Base-by-base conservation (phyloP, 1,139 yeast genomes). In the Fermentozyma sake region DNA sequence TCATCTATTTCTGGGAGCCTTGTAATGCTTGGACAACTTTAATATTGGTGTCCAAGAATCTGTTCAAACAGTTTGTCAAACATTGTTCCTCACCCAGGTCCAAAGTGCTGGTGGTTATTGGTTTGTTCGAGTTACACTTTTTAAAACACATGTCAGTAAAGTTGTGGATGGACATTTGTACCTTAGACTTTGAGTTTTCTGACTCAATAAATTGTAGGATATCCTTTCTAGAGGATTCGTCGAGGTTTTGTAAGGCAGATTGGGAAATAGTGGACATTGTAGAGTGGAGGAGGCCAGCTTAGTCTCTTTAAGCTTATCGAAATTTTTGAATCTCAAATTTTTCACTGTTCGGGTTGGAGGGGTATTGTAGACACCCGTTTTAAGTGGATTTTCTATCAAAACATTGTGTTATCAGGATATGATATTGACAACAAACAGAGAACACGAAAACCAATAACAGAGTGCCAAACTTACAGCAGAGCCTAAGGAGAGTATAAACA, bases 91-190 rank as follows among this genome's bases (percentile, higher is more conserved):
- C 96, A 30, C 55, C 55, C 4, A 59, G 32, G 39, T 69, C 70
- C 40, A 87, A 63, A 28, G 63, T 61, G 23, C 72, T 72, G 29
- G 69, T 60, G 30, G 67, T 64, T 31, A 79, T 70, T 11, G 72
- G 61, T 29, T 44, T 51, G 37, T 58, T 51, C 26, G 72, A 61
- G 34, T 86, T 71, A 55, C 97, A 89, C 60, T 84, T 83, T 55
- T 81, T 83, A 68, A 86, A 89, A 55, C 97, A 89, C 69, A 81
- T 69, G 51, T 86, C 89, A 21, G 96, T 87, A 67, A 85, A 86
- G 50, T 71, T 76, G 53, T 86, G 94, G 38, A 86, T 81, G 19
- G 93, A 75, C 68, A 76, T 70, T 61, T 86, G 96, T 16, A 89
- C 86, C 61, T 86, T 85, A 32, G 94, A 79, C 60, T 84, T 85